A percentile compares a stretch with the other conserved stretches of the same genome.
These are phyloP conservation scores for Fraxinus excelsior DNA, from an alignment of 257 asterid genomes.

Conservation along the genomic window DNA sequence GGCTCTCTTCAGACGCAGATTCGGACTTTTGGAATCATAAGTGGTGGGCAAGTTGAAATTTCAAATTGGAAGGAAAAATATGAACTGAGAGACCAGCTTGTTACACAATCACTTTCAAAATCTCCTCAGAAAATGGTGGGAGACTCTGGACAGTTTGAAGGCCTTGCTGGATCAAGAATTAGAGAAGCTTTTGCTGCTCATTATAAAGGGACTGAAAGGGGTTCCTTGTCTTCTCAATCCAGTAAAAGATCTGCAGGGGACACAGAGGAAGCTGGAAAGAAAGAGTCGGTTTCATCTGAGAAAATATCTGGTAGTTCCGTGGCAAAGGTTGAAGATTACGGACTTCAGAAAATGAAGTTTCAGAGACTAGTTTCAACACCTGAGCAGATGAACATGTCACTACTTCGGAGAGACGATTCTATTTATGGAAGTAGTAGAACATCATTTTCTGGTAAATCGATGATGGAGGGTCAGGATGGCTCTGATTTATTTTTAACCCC, in stretches of 20 bases:
- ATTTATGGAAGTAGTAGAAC: slow-evolving; percentile 41
- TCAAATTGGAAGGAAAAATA: slow-evolving; percentile 44
- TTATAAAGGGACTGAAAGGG: slow-evolving; percentile 33
- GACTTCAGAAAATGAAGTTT: slow-evolving; percentile 29
- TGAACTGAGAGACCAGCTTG: slow-evolving; percentile 36
- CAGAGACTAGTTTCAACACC: slow-evolving; percentile 31
- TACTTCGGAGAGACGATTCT: slow-evolving; percentile 42
- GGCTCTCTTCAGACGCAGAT: slow-evolving; percentile 33
- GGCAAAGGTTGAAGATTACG: slow-evolving; percentile 33
- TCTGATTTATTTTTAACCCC: slow-evolving; percentile 54
- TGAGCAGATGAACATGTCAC: slow-evolving; percentile 44
- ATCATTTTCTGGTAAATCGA: slow-evolving; percentile 38
- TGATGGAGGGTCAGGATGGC: slow-evolving; percentile 43
- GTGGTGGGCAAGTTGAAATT: slow-evolving; percentile 35
- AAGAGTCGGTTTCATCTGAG: slow-evolving; percentile 29
- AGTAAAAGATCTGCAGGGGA: slow-evolving; percentile 26
- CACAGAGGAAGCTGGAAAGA: slow-evolving; percentile 29
- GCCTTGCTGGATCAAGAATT: slow-evolving; percentile 34
- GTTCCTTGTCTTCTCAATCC: slow-evolving; percentile 22
- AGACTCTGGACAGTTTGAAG: slow-evolving; percentile 30
- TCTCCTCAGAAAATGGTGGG: slow-evolving; percentile 39
- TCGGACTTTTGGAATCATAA: slow-evolving; percentile 33
- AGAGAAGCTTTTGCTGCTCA: slow-evolving; percentile 31
- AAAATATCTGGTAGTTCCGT: slow-evolving; percentile 29
- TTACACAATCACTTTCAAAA: slow-evolving; percentile 34